A percentile compares a stretch with the other conserved stretches of the same genome.
Evolutionary conservation across 129 eudicot genomes (phyloP).

Genomic region (Calendula officinalis): DNA sequence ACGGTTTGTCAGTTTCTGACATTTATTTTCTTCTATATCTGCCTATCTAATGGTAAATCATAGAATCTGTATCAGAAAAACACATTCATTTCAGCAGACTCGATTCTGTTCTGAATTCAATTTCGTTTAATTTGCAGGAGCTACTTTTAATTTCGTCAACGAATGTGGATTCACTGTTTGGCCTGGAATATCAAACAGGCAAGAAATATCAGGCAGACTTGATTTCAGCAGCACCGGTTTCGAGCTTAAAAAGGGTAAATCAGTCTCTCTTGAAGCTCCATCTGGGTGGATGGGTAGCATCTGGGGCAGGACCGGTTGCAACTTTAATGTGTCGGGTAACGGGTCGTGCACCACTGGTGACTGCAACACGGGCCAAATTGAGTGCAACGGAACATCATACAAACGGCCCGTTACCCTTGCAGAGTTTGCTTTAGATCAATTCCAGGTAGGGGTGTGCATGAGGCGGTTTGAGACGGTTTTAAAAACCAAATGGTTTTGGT

Average conservation of each 20-base stretch:
- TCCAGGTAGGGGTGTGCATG: too few species aligned
- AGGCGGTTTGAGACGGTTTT: too few species aligned
- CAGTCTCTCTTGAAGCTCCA: slow-evolving; percentile 15
- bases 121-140: slow-evolving; percentile 25
- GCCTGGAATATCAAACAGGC: slow-evolving; percentile 2
- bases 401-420: not conserved
- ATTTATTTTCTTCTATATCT: too few species aligned
- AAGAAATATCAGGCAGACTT: not conserved
- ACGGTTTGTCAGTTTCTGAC: too few species aligned
- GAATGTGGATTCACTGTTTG: slow-evolving; percentile 16
- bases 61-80: too few species aligned
- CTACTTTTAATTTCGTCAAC: slow-evolving; percentile 4
- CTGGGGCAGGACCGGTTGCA: slow-evolving; percentile 31
- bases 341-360: slow-evolving; percentile 23
- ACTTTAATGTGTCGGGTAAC: slow-evolving; percentile 1
- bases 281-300: not conserved
- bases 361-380: slow-evolving; percentile 6
- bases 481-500: too few species aligned
- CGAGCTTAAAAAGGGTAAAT: slow-evolving; percentile 19
- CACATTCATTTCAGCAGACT: too few species aligned
- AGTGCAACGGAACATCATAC: not conserved
- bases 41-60: too few species aligned
- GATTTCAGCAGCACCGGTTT: slow-evolving; percentile 6
- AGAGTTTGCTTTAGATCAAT: not conserved
- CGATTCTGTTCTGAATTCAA: not conserved